Evolutionary conservation across 2,329 filamentous ascomycete genomes (phyloP).

Genomic region (Aspergillus aculeatus): DNA sequence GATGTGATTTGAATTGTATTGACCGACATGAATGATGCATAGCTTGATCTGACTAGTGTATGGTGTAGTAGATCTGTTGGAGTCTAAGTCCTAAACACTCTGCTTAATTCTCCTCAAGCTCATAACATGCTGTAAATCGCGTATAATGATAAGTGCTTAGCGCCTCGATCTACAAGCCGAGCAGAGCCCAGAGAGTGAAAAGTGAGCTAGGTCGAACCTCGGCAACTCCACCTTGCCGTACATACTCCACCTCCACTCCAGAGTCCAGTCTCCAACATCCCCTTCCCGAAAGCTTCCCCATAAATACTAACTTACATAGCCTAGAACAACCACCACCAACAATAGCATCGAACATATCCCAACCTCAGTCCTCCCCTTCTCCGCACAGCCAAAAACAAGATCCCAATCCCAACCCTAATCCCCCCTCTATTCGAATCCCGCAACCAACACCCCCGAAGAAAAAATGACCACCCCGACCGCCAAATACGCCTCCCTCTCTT

Average conservation of each 20-base stretch:
- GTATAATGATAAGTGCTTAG: too few relatives aligned
- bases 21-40: neutral
- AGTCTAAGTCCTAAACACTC: too few relatives aligned
- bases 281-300: neutral
- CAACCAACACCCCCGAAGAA: slow-evolving; percentile 17
- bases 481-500: slow-evolving; percentile 35
- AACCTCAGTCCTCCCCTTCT: neutral
- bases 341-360: neutral
- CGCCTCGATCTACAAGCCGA: too few relatives aligned
- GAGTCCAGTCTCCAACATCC: neutral
- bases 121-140: too few relatives aligned
- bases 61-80: too few relatives aligned
- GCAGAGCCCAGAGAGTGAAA: too few relatives aligned
- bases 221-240: slow-evolving; percentile 3
- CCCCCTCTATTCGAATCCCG: neutral
- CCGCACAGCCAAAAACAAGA: too few relatives aligned
- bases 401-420: neutral
- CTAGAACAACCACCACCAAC: neutral
- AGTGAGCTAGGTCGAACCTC: slow-evolving; percentile 2
- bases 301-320: neutral
- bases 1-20: neutral
- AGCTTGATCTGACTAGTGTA: neutral
- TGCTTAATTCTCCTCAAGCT: too few relatives aligned
- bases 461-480: slow-evolving; percentile 31
- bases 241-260: neutral